Conservation (phyloP, 371 early-diverging fungal species). For the Homolaphlyctis polyrhiza region DNA sequence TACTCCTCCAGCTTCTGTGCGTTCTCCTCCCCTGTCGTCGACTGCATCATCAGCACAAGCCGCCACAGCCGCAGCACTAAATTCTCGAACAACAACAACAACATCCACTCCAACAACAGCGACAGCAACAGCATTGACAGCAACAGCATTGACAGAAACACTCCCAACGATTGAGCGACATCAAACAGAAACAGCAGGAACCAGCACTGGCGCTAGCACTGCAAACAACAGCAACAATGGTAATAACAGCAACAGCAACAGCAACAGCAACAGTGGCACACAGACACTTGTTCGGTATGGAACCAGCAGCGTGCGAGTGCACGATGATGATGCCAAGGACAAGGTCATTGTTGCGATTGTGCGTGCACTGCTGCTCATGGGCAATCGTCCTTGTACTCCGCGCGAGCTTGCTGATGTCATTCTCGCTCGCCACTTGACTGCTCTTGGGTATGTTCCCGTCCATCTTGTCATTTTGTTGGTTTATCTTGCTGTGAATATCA, state of each 20-base stretch:
- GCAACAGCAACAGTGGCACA: neutral
- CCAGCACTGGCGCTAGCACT: neutral
- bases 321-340: conserved; percentile 73
- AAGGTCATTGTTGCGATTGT: conserved; percentile 77
- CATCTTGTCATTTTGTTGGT: conserved; percentile 11
- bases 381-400: conserved; percentile 72
- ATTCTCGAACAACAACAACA: neutral
- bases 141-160: neutral
- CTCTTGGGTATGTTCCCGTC: neutral
- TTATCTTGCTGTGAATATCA: neutral
- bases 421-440: conserved; percentile 62
- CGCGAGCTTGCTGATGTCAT: conserved; percentile 71
- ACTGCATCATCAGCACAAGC: too few relatives aligned
- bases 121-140: neutral
- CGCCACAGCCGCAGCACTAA: too few relatives aligned
- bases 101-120: neutral
- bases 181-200: too few relatives aligned
- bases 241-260: neutral
- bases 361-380: conserved; percentile 61
- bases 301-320: conserved; percentile 11
- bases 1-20: too few relatives aligned
- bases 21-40: too few relatives aligned
- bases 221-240: neutral
- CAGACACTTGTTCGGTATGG: neutral
- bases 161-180: too few relatives aligned